Evolutionary conservation across 2,329 filamentous ascomycete genomes (phyloP), one percentile per base, ranked within the genome.

Genomic region (Blastomyces silverae): DNA sequence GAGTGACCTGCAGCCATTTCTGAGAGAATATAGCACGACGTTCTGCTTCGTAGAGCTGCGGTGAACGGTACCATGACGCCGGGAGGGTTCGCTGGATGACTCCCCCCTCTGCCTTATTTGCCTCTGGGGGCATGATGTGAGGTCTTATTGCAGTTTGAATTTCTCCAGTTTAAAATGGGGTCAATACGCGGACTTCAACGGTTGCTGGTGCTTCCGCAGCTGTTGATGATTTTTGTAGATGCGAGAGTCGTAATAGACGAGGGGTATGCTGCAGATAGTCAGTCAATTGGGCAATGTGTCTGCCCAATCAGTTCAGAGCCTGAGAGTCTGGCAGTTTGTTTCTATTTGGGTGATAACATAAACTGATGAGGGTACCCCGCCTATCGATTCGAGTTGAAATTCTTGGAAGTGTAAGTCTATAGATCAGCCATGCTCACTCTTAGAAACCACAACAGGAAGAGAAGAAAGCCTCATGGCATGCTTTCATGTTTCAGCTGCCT

Each of bases 21-120:
- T 63, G 84, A 50, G 83, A 85, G 72, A 85, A 85, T 70, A 85
- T 82, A 56, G 83, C 81, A 17, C 83, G 79, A 31, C 81, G 75
- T 71, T 86, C 84, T 1, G 86, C 80, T 70, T 85, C 79, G 68
- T 83, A 85, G 77, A 85, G 82, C 66, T 81, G 79, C n/a, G 75
- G 72, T 4, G 80, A 81, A 15, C 74, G 79, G 71, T 82, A 85
- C 83, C 82, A 85, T 15, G 79, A 80, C 7, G 75, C 77, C 1
- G 83, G 83, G 1, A 85, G 72, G 25, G 82, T 57, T 22, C n/a
- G 8, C 13, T 37, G 56, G 22, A 34, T n/a, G 34, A 25, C 6
- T n/a, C 10, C 31, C 22, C 7, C 5, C n/a, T 20, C 1, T 53
- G 13, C 13, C 11, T 53, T 31, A 6, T 8, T 31, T 53, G 50